A percentile compares a stretch with the other conserved stretches of the same genome.
These are phyloP conservation scores for Aspergillus sojae DNA, from an alignment of 2,329 filamentous ascomycete genomes.

Conservation along the genomic window DNA sequence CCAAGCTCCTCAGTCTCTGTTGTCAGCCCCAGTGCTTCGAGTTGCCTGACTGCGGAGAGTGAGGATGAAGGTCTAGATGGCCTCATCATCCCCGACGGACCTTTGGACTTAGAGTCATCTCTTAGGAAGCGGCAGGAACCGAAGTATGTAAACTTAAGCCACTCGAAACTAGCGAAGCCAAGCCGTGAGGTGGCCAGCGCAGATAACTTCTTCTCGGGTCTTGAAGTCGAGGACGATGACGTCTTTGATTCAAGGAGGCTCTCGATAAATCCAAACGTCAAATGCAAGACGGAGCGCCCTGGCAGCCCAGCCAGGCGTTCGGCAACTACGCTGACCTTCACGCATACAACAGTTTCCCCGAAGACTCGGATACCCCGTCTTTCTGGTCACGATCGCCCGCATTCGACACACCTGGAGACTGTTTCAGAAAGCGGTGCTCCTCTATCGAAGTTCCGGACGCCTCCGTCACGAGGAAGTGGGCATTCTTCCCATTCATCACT, in stretches of 20 bases:
- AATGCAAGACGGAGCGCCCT: constrained; percentile 73
- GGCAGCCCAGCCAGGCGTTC: constrained; percentile 71
- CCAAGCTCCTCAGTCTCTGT: constrained; percentile 86
- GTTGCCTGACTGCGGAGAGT: constrained; percentile 87
- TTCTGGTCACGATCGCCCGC: constrained; percentile 69
- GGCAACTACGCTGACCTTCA: constrained; percentile 87
- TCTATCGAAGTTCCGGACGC: constrained; percentile 62
- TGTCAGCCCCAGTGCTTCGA: constrained; percentile 89
- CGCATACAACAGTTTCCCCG: constrained; percentile 66
- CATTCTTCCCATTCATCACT: constrained; percentile 72
- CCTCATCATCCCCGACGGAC: constrained; percentile 80
- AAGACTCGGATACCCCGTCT: constrained; percentile 79
- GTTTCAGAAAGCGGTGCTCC: constrained; percentile 87
- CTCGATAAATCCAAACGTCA: constrained; percentile 87
- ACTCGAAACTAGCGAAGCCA: constrained; percentile 27
- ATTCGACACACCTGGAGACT: constrained; percentile 76
- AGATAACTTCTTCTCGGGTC: constrained; percentile 82
- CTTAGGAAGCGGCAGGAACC: constrained; percentile 69
- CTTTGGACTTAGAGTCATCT: constrained; percentile 78
- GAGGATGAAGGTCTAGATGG: constrained; percentile 92
- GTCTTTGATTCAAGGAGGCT: constrained; percentile 79
- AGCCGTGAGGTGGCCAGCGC: constrained; percentile 33
- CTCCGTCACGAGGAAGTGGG: constrained; percentile 65
- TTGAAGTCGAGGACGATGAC: constrained; percentile 84
- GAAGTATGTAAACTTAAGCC: constrained; percentile 38